These are phyloP conservation scores for Perkinsus olseni DNA, from an alignment of 169 alveolate genomes.

Conservation along the genomic window DNA sequence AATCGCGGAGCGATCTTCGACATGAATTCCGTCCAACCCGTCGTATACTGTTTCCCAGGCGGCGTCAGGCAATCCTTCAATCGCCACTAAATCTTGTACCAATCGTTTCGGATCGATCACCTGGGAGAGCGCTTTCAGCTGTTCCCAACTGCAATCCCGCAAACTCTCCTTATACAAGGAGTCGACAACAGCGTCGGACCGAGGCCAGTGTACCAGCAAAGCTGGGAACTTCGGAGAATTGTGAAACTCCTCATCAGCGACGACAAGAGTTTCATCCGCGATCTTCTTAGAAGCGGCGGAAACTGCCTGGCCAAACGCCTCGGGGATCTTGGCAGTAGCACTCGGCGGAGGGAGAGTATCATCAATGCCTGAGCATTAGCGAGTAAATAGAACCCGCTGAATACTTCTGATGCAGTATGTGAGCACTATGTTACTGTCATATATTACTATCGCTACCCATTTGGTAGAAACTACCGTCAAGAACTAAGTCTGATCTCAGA, in stretches of 20 bases:
- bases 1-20: not conserved
- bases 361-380: not conserved
- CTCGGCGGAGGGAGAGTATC: not conserved
- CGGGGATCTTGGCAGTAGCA: not conserved
- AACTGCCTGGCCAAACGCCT: not conserved
- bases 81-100: not conserved
- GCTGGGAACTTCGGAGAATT: not conserved
- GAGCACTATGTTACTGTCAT: too few relatives aligned
- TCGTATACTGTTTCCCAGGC: not conserved
- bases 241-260: not conserved
- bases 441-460: too few relatives aligned
- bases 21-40: not conserved
- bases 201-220: not conserved
- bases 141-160: not conserved
- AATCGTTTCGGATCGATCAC: not conserved
- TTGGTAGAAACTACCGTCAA: too few relatives aligned
- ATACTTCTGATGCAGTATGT: too few relatives aligned
- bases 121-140: not conserved
- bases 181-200: not conserved
- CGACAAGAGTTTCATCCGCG: not conserved
- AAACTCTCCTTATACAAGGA: not conserved
- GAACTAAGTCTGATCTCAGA: too few relatives aligned
- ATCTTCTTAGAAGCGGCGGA: not conserved
- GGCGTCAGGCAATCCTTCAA: not conserved
- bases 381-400: not conserved